These are phyloP conservation scores for Mucor mucedo DNA, from an alignment of 371 early-diverging fungal genomes.

Conservation along the genomic window DNA sequence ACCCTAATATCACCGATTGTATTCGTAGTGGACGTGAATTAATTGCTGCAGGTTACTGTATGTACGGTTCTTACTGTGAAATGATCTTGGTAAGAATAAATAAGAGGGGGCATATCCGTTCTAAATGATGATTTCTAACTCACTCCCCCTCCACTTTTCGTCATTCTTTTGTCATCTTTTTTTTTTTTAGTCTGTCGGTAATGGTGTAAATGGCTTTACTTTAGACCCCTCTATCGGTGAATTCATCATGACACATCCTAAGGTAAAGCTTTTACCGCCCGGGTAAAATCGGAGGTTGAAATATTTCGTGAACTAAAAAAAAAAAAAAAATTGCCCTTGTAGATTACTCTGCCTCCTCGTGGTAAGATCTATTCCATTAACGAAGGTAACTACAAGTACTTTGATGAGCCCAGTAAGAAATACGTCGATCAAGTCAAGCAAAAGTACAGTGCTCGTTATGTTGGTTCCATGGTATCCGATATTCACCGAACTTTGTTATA, in stretches of 20 bases:
- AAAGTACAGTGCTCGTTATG: constrained; percentile 96
- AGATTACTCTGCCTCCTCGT: constrained; percentile 79
- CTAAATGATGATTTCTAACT: too few relatives aligned
- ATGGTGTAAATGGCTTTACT: constrained; percentile 95
- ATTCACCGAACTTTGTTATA: constrained; percentile 97
- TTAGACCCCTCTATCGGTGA: constrained; percentile 96
- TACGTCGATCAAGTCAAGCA: constrained; percentile 90
- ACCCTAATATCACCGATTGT: constrained; percentile 68
- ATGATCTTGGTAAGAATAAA: constrained; percentile 64
- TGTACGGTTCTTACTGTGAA: constrained; percentile 92
- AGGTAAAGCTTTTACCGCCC: constrained; percentile 53
- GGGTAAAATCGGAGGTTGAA: not conserved
- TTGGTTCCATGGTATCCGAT: constrained; percentile 99
- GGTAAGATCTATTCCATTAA: constrained; percentile 98
- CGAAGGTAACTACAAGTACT: constrained; percentile 95
- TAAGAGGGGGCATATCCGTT: too few relatives aligned
- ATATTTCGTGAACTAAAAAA: not conserved
- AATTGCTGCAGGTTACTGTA: constrained; percentile 96
- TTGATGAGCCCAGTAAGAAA: constrained; percentile 85
- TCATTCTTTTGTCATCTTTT: constrained; percentile 25
- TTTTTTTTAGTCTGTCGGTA: constrained; percentile 75
- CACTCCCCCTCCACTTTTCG: too few relatives aligned
- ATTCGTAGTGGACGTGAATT: constrained; percentile 93
- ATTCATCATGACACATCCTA: constrained; percentile 95
- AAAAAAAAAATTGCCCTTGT: constrained; percentile 1